Percentiles rank a stretch among this genome's conserved stretches.
These are phyloP conservation scores for Zizania palustris DNA, from an alignment of 202 grass and related monocot genomes.

Conservation along the genomic window DNA sequence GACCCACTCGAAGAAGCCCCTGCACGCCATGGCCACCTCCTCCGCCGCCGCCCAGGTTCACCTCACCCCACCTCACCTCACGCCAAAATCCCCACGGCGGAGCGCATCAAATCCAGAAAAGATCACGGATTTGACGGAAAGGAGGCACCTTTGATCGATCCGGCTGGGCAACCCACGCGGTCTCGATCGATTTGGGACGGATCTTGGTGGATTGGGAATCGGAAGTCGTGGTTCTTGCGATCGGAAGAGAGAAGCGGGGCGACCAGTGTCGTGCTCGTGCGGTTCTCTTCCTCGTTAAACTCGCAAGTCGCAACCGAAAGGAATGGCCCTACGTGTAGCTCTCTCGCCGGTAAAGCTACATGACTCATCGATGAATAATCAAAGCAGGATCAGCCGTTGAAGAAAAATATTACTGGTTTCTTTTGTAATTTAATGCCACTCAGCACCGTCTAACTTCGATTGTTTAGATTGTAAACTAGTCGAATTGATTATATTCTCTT, in stretches of 20 bases:
- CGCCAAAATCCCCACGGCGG: constrained; percentile 23
- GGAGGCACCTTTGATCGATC: constrained; percentile 28
- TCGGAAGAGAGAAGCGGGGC: neutral
- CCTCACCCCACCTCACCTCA: constrained; percentile 23
- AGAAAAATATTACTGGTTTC: neutral
- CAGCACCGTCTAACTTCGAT: neutral
- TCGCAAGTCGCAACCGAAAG: neutral
- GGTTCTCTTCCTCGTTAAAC: neutral
- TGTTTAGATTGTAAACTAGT: no score
- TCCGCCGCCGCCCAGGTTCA: no score
- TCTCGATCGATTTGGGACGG: neutral
- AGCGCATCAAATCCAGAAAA: neutral
- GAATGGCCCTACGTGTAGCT: neutral
- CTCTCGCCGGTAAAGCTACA: neutral
- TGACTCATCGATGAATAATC: neutral
- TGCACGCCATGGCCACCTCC: constrained; percentile 68
- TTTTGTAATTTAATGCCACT: neutral
- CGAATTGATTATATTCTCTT: neutral
- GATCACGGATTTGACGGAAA: constrained; percentile 3
- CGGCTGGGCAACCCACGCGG: no score
- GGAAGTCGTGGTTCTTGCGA: constrained; percentile 16
- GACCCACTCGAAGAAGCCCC: constrained; percentile 71
- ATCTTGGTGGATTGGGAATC: constrained; percentile 2
- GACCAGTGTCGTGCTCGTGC: no score
- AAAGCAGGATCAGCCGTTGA: neutral